phyloP scores from a whole-genome alignment of 225 moss, liverwort and hornwort species.

The Polytrichum formosum region DNA sequence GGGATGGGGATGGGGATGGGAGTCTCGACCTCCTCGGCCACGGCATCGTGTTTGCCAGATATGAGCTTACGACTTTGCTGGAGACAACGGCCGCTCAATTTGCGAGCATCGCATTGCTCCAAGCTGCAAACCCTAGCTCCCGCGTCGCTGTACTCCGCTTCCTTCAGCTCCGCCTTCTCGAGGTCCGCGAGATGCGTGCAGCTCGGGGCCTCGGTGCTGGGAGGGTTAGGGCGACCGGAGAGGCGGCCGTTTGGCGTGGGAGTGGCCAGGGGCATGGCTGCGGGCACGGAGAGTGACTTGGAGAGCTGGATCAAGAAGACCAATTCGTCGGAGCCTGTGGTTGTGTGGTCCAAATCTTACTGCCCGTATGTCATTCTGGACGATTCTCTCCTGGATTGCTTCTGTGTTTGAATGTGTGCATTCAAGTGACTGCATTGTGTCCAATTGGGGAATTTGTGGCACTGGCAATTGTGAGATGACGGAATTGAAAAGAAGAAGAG shows the following conservation, averaged over 20 bases:
- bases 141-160: slow-evolving; percentile 9
- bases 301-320: slow-evolving; percentile 38
- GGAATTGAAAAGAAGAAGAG: too few relatives aligned
- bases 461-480: too few relatives aligned
- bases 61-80: slow-evolving; percentile 4
- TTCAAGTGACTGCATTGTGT: too few relatives aligned
- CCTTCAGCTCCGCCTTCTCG: not conserved
- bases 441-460: too few relatives aligned
- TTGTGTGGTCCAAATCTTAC: slow-evolving; percentile 48
- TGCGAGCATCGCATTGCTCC: slow-evolving; percentile 11
- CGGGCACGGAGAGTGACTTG: slow-evolving; percentile 34
- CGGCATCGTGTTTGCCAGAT: slow-evolving; percentile 15
- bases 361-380: slow-evolving; percentile 39
- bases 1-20: slow-evolving; percentile 34
- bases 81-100: slow-evolving; percentile 9
- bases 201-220: slow-evolving; percentile 17
- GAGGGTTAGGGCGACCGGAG: slow-evolving; percentile 7
- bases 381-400: too few relatives aligned
- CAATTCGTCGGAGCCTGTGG: slow-evolving; percentile 38
- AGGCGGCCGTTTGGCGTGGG: slow-evolving; percentile 9
- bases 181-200: slow-evolving; percentile 13
- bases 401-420: too few relatives aligned
- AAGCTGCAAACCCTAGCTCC: slow-evolving; percentile 17
- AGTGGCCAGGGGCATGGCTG: slow-evolving; percentile 32
- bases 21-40: slow-evolving; percentile 17